Base-by-base conservation (phyloP, 306 rosid species). In the Cucumis melo region DNA sequence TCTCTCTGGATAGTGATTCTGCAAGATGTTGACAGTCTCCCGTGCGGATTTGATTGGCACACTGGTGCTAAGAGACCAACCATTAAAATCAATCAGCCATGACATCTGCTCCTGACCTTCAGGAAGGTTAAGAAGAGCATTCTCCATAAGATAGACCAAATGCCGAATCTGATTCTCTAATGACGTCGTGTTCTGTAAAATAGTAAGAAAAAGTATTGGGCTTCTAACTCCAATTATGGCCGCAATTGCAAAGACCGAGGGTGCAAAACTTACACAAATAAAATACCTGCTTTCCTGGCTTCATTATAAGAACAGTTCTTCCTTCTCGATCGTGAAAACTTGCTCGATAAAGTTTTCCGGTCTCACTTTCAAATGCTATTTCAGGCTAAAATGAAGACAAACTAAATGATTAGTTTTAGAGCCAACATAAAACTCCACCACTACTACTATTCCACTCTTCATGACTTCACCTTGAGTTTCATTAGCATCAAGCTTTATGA, bases 21-120 rank as follows among this genome's bases (percentile, higher is more conserved):
- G 89, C 62, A 86, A 77, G 64, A 86, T 86, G 56, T 81, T 86
- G 78, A 79, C 55, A 41, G 86, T 77, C 67, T 86, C 89, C 24
- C 87, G 83, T 39, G 87, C 84, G 6, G 89, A 68, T 78, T 83
- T 86, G 73, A 86, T 66, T 7, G 87, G 84, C 71, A 83, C 85
- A 32, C 82, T 81, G 17, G 87, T 77, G 73, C 77, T 83, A 51
- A 86, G 77, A 16, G 89, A 80, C 84, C 82, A 83, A 13, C 89
- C 87, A 7, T 84, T 83, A 68, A 83, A 86, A 82, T 83, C 89
- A 57, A 86, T 80, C 83, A 84, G 68, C 87, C 87, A 86, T 20
- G 87, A 86, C 96, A 88, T 93, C 81, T 93, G 97, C 80, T 87
- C 98, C 83, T 91, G 91, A 77, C 84, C 92, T 15, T 81, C 86